Evolutionary conservation across 257 asterid species (phyloP), one percentile per base, ranked within the genome.

Genomic region (Knoxia roxburghii): DNA sequence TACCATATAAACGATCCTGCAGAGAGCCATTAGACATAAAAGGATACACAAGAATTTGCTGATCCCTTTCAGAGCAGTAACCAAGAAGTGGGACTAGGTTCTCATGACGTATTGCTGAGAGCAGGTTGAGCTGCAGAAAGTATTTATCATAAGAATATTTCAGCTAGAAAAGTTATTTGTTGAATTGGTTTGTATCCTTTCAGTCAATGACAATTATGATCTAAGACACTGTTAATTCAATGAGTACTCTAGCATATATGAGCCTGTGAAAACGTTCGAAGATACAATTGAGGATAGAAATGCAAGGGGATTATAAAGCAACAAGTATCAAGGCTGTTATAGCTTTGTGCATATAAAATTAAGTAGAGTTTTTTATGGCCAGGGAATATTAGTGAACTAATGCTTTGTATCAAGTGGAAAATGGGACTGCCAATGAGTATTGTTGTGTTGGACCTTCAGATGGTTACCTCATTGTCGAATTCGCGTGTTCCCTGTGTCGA

Each of bases 1-100:
- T 86, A 90, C 97, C 97, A 52, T 90, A 90, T 65, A 90, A 84
- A 69, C 96, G 92, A 77, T 90, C 97, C 69, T 90, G 97, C 72
- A 90, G 86, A 69, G 90, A 84, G 59, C 97, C 96, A 55, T 90
- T 90, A 18, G 97, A 90, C 97, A 90, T 90, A 80, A 84, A 90
- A 33, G 97, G 97, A 75, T 88, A 90, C 73, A 90, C 96, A 64
- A 88, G 97, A 69, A 86, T 90, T 68, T 90, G 95, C 53, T 90
- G 97, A 80, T 90, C 97, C 48, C 83, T 88, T 78, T 90, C 97
- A n/a, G 92, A 83, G 79, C 97, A 90, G 76, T 83, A 90, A 70
- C 87, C 97, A 68, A 88, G 80, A 67, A 90, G 86, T 49, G 89
- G 96, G 35, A 90, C 90, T 77, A 90, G 79, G 80, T 90, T 88